A percentile compares a stretch with the other conserved stretches of the same genome.
phyloP scores from a whole-genome alignment of 495 filamentous ascomycete genomes.

The Xylaria sp. region DNA sequence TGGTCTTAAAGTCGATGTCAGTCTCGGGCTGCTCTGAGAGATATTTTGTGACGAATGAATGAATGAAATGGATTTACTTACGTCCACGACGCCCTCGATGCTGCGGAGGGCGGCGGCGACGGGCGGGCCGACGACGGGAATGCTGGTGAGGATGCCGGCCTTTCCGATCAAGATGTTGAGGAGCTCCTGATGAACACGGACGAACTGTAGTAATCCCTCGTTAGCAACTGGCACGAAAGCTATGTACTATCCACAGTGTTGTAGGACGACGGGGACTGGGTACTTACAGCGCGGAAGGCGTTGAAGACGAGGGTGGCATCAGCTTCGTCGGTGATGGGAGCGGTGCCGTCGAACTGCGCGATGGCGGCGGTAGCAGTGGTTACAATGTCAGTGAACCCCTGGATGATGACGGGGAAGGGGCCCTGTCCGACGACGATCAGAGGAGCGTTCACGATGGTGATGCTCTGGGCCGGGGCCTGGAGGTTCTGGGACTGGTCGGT shows the following conservation, averaged over 20 bases:
- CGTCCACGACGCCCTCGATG: conserved; percentile 36
- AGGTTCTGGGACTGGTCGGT: conserved; percentile 28
- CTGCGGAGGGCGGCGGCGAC: conserved; percentile 27
- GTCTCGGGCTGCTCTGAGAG: too few species aligned
- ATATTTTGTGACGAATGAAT: too few species aligned
- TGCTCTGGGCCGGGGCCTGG: conserved; percentile 24
- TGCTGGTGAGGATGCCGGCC: conserved; percentile 30
- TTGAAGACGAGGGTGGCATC: conserved; percentile 27
- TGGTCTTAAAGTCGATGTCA: conserved; percentile 14
- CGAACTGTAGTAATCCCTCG: conserved; percentile 28
- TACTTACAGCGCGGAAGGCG: conserved; percentile 26
- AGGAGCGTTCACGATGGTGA: conserved; percentile 35
- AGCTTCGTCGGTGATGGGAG: conserved; percentile 22
- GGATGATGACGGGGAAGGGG: conserved; percentile 32
- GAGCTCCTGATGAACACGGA: conserved; percentile 34
- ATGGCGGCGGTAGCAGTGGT: conserved; percentile 27
- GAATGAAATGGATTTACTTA: conserved; percentile 30
- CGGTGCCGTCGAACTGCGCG: neutral
- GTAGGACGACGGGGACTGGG: neutral
- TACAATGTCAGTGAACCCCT: conserved; percentile 34
- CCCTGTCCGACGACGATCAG: conserved; percentile 35
- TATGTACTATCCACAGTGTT: neutral
- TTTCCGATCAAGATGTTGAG: conserved; percentile 45
- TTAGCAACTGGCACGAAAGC: neutral
- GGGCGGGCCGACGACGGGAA: conserved; percentile 40